A percentile compares a stretch with the other conserved stretches of the same genome.
These are phyloP conservation scores for Calonectria pauciramosa DNA, from an alignment of 2,329 filamentous ascomycete genomes.

Conservation along the genomic window DNA sequence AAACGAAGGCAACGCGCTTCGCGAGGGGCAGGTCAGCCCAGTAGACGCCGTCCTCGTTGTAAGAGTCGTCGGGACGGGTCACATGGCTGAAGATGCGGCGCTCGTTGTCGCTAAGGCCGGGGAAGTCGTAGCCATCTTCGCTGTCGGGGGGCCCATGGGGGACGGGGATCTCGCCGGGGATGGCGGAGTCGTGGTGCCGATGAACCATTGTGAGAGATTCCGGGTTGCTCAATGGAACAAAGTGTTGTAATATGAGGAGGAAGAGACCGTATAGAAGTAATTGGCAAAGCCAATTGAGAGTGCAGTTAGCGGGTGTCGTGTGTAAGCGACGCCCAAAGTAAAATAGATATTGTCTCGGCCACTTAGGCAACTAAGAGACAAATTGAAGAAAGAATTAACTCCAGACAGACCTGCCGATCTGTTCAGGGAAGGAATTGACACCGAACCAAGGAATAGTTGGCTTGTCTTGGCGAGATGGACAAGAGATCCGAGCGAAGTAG, in stretches of 20 bases:
- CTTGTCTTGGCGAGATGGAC: slow-evolving; percentile 19
- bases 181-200: slow-evolving; percentile 52
- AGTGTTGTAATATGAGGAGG: background rate
- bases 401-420: slow-evolving; percentile 10
- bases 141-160: slow-evolving; percentile 64
- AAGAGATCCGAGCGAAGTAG: slow-evolving; percentile 10
- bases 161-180: slow-evolving; percentile 67
- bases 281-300: background rate
- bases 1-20: slow-evolving; percentile 82
- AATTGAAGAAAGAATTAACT: background rate
- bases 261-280: background rate
- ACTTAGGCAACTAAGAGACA: background rate
- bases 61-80: slow-evolving; percentile 90
- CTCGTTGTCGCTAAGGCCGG: slow-evolving; percentile 61
- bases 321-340: slow-evolving; percentile 8
- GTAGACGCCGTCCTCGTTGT: slow-evolving; percentile 85
- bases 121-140: slow-evolving; percentile 63
- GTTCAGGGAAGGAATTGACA: slow-evolving; percentile 7
- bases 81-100: slow-evolving; percentile 80
- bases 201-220: slow-evolving; percentile 40
- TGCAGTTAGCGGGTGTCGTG: background rate
- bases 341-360: slow-evolving; percentile 1
- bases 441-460: slow-evolving; percentile 7
- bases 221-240: background rate
- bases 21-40: slow-evolving; percentile 88